These are phyloP conservation scores for Jackrogersella minutella DNA, from an alignment of 495 filamentous ascomycete genomes.

Conservation along the genomic window DNA sequence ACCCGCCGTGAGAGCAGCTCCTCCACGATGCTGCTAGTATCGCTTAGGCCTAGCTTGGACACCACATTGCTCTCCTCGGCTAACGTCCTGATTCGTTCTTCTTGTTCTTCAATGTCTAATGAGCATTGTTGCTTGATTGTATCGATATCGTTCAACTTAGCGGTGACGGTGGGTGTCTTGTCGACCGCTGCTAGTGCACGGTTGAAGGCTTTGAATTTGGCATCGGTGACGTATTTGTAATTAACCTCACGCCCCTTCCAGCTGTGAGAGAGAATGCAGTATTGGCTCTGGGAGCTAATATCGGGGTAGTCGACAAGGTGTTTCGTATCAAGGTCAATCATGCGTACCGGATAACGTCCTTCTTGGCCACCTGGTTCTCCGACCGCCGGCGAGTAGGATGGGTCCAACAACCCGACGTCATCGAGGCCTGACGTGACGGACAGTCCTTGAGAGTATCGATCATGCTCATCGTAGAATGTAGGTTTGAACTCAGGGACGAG, in stretches of 20 bases:
- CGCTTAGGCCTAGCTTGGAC: conserved; percentile 27
- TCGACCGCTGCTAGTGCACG: conserved; percentile 2
- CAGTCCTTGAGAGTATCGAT: not conserved
- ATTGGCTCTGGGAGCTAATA: conserved; percentile 46
- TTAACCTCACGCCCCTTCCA: conserved; percentile 57
- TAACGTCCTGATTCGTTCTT: conserved; percentile 22
- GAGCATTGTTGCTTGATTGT: conserved; percentile 32
- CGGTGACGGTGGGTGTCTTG: conserved; percentile 1
- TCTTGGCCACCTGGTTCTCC: conserved; percentile 26
- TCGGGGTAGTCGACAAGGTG: conserved; percentile 48
- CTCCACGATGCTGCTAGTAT: conserved; percentile 18
- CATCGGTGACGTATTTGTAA: conserved; percentile 45
- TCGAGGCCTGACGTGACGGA: conserved; percentile 15
- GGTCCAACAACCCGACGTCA: conserved; percentile 42
- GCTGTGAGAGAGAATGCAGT: conserved; percentile 58
- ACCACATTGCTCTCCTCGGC: conserved; percentile 8
- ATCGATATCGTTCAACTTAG: conserved; percentile 20
- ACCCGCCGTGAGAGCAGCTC: conserved; percentile 22
- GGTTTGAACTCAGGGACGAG: conserved; percentile 44
- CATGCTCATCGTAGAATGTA: conserved; percentile 35
- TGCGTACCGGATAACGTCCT: conserved; percentile 44
- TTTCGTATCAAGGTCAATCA: conserved; percentile 57
- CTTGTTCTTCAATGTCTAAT: conserved; percentile 40
- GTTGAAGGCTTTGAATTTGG: conserved; percentile 24
- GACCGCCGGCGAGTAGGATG: conserved; percentile 13